These are phyloP conservation scores for Cercospora zeae-maydis DNA, from an alignment of 2,329 filamentous ascomycete genomes.

Conservation along the genomic window DNA sequence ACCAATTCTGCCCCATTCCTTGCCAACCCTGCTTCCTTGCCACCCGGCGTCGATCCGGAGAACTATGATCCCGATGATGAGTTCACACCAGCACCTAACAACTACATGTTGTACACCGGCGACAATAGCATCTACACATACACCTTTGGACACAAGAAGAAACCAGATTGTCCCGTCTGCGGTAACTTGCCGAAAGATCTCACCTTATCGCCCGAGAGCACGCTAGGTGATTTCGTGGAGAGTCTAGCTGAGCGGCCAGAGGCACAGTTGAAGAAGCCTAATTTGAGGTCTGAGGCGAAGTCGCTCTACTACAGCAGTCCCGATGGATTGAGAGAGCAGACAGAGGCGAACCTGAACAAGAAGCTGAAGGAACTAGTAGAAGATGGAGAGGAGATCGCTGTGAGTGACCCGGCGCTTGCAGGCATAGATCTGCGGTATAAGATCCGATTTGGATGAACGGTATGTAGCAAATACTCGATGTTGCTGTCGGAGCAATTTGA, in stretches of 20 bases:
- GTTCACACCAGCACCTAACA: constrained; percentile 45
- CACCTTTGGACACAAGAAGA: constrained; percentile 92
- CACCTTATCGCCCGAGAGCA: constrained; percentile 64
- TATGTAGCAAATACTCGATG: not conserved
- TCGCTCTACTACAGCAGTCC: constrained; percentile 89
- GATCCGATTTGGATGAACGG: constrained; percentile 34
- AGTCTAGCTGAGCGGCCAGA: constrained; percentile 78
- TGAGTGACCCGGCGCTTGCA: constrained; percentile 85
- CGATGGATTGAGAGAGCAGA: constrained; percentile 76
- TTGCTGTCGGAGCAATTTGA: not conserved
- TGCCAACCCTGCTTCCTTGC: constrained; percentile 58
- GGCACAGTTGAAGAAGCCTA: constrained; percentile 90
- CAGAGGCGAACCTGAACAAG: constrained; percentile 74
- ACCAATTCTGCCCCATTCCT: constrained; percentile 77
- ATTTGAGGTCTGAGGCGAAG: constrained; percentile 73
- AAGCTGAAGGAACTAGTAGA: constrained; percentile 73
- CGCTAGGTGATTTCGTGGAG: constrained; percentile 80
- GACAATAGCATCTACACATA: constrained; percentile 96
- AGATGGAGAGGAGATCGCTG: constrained; percentile 82
- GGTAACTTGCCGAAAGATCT: constrained; percentile 77
- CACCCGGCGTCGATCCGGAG: constrained; percentile 23
- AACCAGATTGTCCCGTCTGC: constrained; percentile 91
- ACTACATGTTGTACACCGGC: constrained; percentile 99
- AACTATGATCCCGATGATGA: constrained; percentile 24
- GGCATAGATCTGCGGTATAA: constrained; percentile 62